Evolutionary conservation across 495 filamentous ascomycete species (phyloP).

Genomic region (Trichoderma erinaceum): DNA sequence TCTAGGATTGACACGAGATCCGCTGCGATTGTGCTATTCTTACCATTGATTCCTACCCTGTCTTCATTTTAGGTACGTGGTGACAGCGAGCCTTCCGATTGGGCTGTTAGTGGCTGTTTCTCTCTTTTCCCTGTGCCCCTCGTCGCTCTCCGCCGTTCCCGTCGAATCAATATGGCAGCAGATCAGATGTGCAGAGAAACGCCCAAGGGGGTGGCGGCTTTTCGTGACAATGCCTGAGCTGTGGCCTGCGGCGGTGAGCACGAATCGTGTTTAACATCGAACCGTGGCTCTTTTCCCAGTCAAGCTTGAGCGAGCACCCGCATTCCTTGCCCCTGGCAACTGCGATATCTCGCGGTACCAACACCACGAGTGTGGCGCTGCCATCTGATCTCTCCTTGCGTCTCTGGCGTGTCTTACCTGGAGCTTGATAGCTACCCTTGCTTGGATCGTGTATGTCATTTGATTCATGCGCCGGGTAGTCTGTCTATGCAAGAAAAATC

Average conservation of each 20-base stretch:
- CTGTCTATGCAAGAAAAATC: neutral
- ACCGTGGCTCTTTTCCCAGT: neutral
- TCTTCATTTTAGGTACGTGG: slow-evolving; percentile 9
- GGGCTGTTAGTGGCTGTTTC: neutral
- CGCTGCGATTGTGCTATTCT: neutral
- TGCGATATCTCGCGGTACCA: slow-evolving; percentile 1
- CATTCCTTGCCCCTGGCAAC: slow-evolving; percentile 6
- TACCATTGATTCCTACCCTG: neutral
- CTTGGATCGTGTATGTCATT: neutral
- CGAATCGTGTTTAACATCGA: slow-evolving; percentile 5
- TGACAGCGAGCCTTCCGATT: neutral
- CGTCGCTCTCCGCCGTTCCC: slow-evolving; percentile 11
- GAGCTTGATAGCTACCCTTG: neutral
- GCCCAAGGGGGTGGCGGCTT: neutral
- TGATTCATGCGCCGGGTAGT: too few relatives aligned
- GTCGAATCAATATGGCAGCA: slow-evolving; percentile 3
- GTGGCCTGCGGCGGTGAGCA: slow-evolving; percentile 2
- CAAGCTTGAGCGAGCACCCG: neutral
- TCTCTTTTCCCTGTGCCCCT: neutral
- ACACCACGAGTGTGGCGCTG: slow-evolving; percentile 12
- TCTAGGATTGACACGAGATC: neutral
- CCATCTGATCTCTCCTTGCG: slow-evolving; percentile 9
- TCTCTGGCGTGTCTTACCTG: slow-evolving; percentile 1
- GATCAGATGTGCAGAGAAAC: neutral
- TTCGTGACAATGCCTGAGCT: neutral